Base-by-base conservation (phyloP, 2,329 filamentous ascomycete genomes). In the Fusarium ambrosium region DNA sequence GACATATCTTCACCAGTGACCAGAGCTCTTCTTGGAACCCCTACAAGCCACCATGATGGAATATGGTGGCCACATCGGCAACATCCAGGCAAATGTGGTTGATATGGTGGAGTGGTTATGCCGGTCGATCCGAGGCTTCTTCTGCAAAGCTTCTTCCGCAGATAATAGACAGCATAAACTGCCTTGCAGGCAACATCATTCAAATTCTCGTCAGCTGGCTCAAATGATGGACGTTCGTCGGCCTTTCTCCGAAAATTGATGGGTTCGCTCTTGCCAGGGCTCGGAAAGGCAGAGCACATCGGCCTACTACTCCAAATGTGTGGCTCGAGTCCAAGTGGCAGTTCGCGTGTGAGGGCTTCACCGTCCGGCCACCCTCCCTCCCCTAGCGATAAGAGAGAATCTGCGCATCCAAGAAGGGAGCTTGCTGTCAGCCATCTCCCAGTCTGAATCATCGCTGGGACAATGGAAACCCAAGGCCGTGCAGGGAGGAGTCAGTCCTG, bases 391-490 rank as follows among this genome's bases (percentile, higher is more conserved):
- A 11, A 27, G 27, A 27, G 27, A 27, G 27, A 27, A 27, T 11
- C 29, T 32, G 10, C 32, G 32, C 32, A 34, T 34, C 32, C 1
- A 2, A 34, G 32, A 2, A 1, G 32, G 11, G 32, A 34, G 32
- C 32, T 34, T 62, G 51, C 62, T 63, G 1, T 43, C n/a, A 9
- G 34, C 18, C 32, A 16, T 20, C 58, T 69, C 66, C 32, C 32
- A 73, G 27, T 77, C 71, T 4, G 71, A 74, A 32, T 67, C 58
- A 24, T 77, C 71, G n/a, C 66, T 58, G 10, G 70, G 53, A 16
- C 45, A 66, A 14, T 20, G 39, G 4, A 20, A 43, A 14, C 39
- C 39, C n/a, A 43, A 13, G 6, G 11, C 6, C 32, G 32, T 32
- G 29, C 10, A 32, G 10, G 29, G 32, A 34, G 11, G 32, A 34